Percentiles rank a stretch among this genome's conserved stretches.
These are phyloP conservation scores for Trebouxiophyceae sp. DNA, from an alignment of 163 green algal genomes.

Conservation along the genomic window DNA sequence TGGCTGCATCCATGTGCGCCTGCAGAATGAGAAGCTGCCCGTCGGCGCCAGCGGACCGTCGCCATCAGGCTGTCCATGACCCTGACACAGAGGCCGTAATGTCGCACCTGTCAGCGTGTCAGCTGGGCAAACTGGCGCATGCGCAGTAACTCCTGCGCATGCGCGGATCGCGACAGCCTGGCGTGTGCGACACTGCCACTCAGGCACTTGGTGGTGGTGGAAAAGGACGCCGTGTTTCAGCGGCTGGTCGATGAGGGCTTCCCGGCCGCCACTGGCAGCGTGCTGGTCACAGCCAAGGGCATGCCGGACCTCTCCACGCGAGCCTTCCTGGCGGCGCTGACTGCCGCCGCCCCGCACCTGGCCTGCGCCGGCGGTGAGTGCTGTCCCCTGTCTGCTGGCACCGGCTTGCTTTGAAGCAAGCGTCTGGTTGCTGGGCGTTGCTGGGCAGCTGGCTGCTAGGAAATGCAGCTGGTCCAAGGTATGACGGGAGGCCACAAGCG, in stretches of 20 bases:
- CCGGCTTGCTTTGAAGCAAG: neutral
- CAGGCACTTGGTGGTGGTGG: constrained; percentile 18
- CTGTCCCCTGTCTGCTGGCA: neutral
- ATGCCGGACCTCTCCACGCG: constrained; percentile 68
- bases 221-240: constrained; percentile 29
- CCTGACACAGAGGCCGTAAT: too few relatives aligned
- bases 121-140: neutral
- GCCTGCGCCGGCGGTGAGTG: constrained; percentile 5
- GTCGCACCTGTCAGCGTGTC: too few relatives aligned
- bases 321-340: constrained; percentile 21
- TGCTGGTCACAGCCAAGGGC: constrained; percentile 66
- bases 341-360: constrained; percentile 11
- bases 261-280: constrained; percentile 19
- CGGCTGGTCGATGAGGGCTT: constrained; percentile 42
- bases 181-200: neutral
- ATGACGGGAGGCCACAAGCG: neutral
- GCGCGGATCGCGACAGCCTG: too few relatives aligned
- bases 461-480: neutral
- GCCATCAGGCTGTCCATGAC: neutral
- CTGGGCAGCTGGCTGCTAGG: neutral
- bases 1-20: neutral
- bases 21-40: neutral
- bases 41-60: neutral
- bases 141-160: too few relatives aligned
- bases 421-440: neutral